These are phyloP conservation scores for Nitzschia palea DNA, from an alignment of 108 stramenopile species.

Conservation along the genomic window DNA sequence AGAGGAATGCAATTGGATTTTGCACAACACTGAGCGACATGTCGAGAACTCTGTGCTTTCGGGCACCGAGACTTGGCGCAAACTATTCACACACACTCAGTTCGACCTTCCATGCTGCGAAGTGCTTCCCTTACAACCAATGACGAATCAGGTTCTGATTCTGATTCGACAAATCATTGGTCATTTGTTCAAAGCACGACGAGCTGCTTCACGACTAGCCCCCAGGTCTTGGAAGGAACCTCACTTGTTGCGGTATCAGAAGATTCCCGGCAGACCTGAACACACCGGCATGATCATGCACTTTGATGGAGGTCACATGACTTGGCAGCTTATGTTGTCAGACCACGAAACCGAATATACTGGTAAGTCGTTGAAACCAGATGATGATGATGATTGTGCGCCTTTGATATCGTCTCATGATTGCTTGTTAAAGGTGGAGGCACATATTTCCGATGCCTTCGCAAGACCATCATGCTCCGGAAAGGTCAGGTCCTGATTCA, in stretches of 20 bases:
- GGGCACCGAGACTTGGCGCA: neutral
- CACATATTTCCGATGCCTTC: slow-evolving; percentile 1
- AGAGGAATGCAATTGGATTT: slow-evolving; percentile 1
- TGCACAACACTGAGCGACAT: neutral
- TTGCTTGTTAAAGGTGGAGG: slow-evolving; percentile 12
- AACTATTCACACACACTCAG: neutral
- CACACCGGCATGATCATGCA: slow-evolving; percentile 8
- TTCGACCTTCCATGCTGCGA: slow-evolving; percentile 7
- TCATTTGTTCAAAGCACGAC: neutral
- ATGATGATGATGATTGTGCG: too few relatives aligned
- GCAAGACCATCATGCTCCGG: neutral
- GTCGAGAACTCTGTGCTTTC: neutral
- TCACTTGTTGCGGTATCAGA: neutral
- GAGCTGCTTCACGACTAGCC: neutral
- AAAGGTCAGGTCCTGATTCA: slow-evolving; percentile 9
- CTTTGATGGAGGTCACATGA: neutral
- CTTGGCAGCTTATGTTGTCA: slow-evolving; percentile 3
- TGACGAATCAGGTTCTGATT: neutral
- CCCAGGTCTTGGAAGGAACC: slow-evolving; percentile 10
- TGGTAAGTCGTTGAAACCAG: neutral
- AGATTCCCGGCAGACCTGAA: neutral
- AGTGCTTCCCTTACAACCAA: neutral
- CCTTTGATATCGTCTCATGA: too few relatives aligned
- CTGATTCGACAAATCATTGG: neutral
- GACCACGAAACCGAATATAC: neutral